Base-by-base conservation (phyloP, 1,284 basidiomycete species). In the Cryptococcus sp. region DNA sequence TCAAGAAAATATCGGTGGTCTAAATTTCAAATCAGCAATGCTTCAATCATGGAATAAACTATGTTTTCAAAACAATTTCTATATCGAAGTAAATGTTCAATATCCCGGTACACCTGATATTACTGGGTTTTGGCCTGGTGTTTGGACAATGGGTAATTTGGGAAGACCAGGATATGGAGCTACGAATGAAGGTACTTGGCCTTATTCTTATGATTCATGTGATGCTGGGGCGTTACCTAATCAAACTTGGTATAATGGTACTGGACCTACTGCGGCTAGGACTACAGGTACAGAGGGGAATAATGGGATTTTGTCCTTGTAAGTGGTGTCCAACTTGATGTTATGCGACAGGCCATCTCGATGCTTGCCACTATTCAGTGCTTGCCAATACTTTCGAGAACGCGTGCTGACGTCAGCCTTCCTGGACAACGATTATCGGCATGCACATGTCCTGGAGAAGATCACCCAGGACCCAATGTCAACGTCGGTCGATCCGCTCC, bases 101-200 rank as follows among this genome's bases (percentile, higher is more conserved):
- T 77, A 97, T 9, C 93, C 94, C 0, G 94, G 93, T 16, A 61
- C 52, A 23, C 60, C 56, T 31, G 40, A 43, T 10, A 49, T 68
- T 23, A 56, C 62, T 36, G 83, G 83, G 39, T 77, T 88, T 28
- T 90, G 87, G 87, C 86, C 87, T 21, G 85, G 84, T 41, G 72
- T 87, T 55, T 93, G 91, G 91, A 89, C 86, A 4, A 88, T 96
- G 86, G 91, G 91, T 3, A 94, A 94, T 65, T 80, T 96, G 2
- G 91, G 85, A 1, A 77, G 91, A 48, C 84, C 90, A 0, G 91
- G 90, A 3, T 86, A 89, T 69, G 80, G 84, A 21, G 88, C 86
- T 0, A 85, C 87, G 0, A 85, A 86, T 2, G 87, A 92, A 51
- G 71, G 71, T 4, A 63, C 64, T 22, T 74, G 72, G 72, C 72